Evolutionary conservation across 441 rosid genomes (phyloP).

Genomic region (Biscutella laevigata): DNA sequence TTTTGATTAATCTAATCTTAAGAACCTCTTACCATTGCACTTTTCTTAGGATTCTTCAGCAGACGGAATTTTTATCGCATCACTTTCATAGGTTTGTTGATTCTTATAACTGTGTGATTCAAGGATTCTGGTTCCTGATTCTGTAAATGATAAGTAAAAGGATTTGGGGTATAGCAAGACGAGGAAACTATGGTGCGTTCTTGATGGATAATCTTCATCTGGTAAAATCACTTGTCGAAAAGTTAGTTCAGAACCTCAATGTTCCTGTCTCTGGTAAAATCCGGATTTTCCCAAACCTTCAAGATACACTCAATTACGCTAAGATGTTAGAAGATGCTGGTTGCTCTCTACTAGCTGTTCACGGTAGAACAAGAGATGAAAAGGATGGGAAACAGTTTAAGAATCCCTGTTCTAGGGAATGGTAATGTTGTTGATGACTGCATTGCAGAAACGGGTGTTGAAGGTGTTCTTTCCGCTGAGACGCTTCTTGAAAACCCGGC

Average conservation of each 20-base stretch:
- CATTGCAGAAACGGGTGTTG: slow-evolving; percentile 61
- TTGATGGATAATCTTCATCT: slow-evolving; percentile 88
- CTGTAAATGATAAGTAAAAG: slow-evolving; percentile 9
- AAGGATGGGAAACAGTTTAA: slow-evolving; percentile 65
- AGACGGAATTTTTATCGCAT: no score
- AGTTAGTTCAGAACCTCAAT: slow-evolving; percentile 47
- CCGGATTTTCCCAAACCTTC: slow-evolving; percentile 58
- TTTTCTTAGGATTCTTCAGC: no score
- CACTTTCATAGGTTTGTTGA: no score
- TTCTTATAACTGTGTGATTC: no score
- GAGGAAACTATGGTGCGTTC: slow-evolving; percentile 86
- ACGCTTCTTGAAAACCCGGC: slow-evolving; percentile 91
- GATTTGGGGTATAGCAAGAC: slow-evolving; percentile 40
- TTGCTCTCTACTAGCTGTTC: slow-evolving; percentile 81
- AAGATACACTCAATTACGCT: slow-evolving; percentile 69
- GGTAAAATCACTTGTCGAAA: slow-evolving; percentile 67
- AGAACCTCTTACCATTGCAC: no score
- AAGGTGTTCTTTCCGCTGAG: slow-evolving; percentile 93
- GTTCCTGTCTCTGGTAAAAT: slow-evolving; percentile 89
- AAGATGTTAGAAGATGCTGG: slow-evolving; percentile 92
- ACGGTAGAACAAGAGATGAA: slow-evolving; percentile 78
- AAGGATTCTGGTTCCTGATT: no score
- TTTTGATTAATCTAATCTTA: no score
- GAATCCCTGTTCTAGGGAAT: slow-evolving; percentile 80
- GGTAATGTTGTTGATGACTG: slow-evolving; percentile 65